Base-by-base conservation (phyloP, 352 stramenopile genomes). In the Globisporangium emineosum region DNA sequence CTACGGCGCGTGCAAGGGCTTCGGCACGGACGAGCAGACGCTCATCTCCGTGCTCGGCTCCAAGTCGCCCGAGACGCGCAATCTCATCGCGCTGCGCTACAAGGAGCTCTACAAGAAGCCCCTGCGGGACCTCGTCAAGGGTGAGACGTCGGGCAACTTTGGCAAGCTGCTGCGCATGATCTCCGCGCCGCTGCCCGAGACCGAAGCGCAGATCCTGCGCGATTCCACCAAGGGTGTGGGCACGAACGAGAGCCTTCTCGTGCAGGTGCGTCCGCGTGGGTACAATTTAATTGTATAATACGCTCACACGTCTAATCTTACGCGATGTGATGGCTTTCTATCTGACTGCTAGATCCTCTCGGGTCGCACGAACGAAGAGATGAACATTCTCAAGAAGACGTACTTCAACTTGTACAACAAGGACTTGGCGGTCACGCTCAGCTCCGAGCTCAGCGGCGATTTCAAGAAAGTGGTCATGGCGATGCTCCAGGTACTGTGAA, bases 401-500 rank as follows among this genome's bases (percentile, higher is more conserved):
- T 94, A 87, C 71, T 92, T 83, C 51, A 75, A 79, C 33, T 57
- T 89, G 42, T 81, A 82, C 56, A 73, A 75, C n/a, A 82, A 90
- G 52, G 85, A 94, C 37, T 54, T 94, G 21, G 79, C 72, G 6
- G 83, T 90, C 37, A 83, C 71, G 12, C 54, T 91, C 25, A 88
- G 71, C 70, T 76, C 78, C 27, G 81, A 92, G 62, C 72, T 94
- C 42, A 88, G 81, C 45, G 85, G 85, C 43, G 85, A 94, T 57
- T 85, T 92, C 50, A 75, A 80, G 23, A 89, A 90, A 60, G 77
- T 91, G 43, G 69, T 92, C 37, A 90, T 92, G 78, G 81, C 81
- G 19, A 57, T 87, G 30, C 68, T 94, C 29, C 82, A 81, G 68
- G 68, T 32, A 32, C 29, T 32, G 5, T 5, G 2, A 5, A 5